phyloP scores from a whole-genome alignment of 2,329 filamentous ascomycete genomes.

The Nemania serpens region DNA sequence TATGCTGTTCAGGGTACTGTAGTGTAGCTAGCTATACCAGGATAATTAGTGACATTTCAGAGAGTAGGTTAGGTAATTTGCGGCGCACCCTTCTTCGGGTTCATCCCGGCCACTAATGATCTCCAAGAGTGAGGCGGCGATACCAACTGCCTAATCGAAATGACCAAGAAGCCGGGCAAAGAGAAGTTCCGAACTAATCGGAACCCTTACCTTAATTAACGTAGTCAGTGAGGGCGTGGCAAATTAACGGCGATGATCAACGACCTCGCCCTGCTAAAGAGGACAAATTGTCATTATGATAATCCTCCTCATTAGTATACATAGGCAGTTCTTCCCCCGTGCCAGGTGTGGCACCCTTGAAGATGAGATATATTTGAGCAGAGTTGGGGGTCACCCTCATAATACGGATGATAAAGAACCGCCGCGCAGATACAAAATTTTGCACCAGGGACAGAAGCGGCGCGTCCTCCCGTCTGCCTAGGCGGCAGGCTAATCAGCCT shows the following conservation, averaged over 20 bases:
- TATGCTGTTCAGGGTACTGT: slow-evolving; percentile 1
- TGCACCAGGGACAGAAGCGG: background rate
- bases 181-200: background rate
- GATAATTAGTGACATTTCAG: too few species aligned
- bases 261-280: background rate
- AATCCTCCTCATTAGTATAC: background rate
- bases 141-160: too few species aligned
- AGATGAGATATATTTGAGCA: background rate
- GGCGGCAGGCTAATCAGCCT: background rate
- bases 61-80: background rate
- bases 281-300: background rate
- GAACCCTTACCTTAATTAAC: background rate
- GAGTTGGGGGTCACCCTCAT: background rate
- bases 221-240: too few species aligned
- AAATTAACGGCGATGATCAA: background rate
- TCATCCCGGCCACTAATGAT: background rate
- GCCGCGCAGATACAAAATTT: background rate
- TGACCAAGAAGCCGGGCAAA: background rate
- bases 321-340: background rate
- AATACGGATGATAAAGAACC: background rate
- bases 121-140: background rate
- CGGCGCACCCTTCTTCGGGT: slow-evolving; percentile 13
- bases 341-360: background rate
- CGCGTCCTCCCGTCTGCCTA: background rate
- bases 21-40: too few species aligned